Conservation (phyloP, 116 monocot species). For the Dioscorea cayenensis region DNA sequence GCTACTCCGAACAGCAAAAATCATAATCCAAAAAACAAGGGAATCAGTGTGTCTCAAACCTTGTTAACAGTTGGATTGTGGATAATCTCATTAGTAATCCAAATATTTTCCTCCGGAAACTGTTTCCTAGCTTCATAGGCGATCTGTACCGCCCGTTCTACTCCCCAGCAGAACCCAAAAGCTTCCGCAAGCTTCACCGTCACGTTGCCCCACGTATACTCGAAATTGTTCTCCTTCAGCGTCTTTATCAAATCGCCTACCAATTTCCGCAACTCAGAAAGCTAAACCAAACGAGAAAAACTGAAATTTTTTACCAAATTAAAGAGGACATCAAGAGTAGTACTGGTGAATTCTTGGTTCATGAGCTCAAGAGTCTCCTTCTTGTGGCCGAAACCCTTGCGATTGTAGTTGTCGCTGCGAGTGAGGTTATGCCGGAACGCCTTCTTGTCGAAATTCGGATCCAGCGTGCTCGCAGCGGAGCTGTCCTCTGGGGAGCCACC, state of each 20-base stretch:
- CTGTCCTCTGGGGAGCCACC: slow-evolving; percentile 7
- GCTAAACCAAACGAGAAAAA: not conserved
- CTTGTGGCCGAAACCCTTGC: slow-evolving; percentile 87
- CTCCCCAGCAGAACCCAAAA: slow-evolving; percentile 97
- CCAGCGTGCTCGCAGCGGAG: slow-evolving; percentile 17
- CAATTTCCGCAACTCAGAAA: not conserved
- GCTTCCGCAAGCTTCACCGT: slow-evolving; percentile 93
- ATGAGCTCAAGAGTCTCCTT: slow-evolving; percentile 88
- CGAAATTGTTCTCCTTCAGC: slow-evolving; percentile 79
- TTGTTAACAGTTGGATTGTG: slow-evolving; percentile 94
- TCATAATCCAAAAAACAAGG: not conserved
- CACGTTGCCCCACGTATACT: slow-evolving; percentile 88
- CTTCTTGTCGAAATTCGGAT: slow-evolving; percentile 84
- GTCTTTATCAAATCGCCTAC: slow-evolving; percentile 89
- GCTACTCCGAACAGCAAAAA: not conserved
- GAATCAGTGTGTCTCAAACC: slow-evolving; percentile 19
- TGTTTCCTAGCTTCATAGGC: slow-evolving; percentile 96
- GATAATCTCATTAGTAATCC: slow-evolving; percentile 96
- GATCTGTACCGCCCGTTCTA: slow-evolving; percentile 95
- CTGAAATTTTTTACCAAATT: not conserved
- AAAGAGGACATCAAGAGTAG: not conserved
- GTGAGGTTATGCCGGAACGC: slow-evolving; percentile 83
- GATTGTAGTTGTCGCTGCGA: slow-evolving; percentile 92
- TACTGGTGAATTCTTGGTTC: slow-evolving; percentile 84
- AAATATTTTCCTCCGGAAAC: slow-evolving; percentile 83